phyloP scores from a whole-genome alignment of 2,329 filamentous ascomycete genomes.

The Trichophyton schoenleinii region DNA sequence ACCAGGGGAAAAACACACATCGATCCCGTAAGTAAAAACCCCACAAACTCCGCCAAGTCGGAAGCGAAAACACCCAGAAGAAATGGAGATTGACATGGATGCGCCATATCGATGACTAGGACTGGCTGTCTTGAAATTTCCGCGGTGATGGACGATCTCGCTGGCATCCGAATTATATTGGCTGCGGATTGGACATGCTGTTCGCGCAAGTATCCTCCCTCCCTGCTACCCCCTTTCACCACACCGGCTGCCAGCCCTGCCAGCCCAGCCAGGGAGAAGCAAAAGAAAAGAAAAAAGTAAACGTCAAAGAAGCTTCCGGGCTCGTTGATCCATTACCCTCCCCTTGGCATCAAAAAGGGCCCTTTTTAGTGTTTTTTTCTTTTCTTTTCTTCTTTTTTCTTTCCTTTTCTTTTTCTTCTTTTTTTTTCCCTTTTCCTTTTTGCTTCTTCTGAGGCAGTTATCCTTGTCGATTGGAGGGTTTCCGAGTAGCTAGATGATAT shows the following conservation, averaged over 20 bases:
- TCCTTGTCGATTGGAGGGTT: background rate
- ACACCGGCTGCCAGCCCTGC: too few species aligned
- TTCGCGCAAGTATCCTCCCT: too few species aligned
- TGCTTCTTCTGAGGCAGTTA: background rate
- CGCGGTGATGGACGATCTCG: background rate
- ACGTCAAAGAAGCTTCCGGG: slow-evolving; percentile 2
- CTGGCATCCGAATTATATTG: background rate
- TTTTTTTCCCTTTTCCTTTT: too few species aligned
- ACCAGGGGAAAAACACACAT: too few species aligned
- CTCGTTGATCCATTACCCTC: background rate
- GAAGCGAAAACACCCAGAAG: background rate
- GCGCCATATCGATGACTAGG: background rate
- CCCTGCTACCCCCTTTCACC: too few species aligned
- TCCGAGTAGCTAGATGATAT: background rate
- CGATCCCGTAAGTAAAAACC: background rate
- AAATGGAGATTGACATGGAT: background rate
- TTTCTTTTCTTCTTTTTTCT: too few species aligned
- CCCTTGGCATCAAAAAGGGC: background rate
- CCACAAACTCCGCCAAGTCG: background rate
- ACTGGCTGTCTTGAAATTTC: background rate
- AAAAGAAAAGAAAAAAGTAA: background rate
- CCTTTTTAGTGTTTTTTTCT: too few species aligned
- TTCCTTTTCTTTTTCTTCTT: too few species aligned
- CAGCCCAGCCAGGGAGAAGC: background rate
- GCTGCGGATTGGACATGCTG: too few species aligned